phyloP scores from a whole-genome alignment of 805 yeast species.

The Saturnispora saitoi region DNA sequence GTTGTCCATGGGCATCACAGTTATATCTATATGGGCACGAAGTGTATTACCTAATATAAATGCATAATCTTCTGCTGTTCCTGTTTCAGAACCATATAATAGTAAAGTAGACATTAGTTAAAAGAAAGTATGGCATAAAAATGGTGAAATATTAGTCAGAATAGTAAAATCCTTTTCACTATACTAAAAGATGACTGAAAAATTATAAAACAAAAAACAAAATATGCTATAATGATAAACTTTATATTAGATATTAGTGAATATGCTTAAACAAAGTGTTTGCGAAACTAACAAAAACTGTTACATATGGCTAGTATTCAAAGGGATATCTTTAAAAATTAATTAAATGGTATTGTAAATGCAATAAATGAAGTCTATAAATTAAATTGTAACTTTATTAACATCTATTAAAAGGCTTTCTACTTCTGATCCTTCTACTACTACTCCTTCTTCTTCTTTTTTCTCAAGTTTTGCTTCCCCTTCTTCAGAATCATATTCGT shows the following conservation, averaged over 20 bases:
- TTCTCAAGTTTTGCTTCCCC: constrained; percentile 8
- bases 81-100: constrained; percentile 88
- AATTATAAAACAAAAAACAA: too few species aligned
- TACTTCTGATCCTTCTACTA: neutral
- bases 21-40: constrained; percentile 45
- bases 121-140: neutral
- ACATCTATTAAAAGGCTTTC: neutral
- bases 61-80: constrained; percentile 84
- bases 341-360: neutral
- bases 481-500: constrained; percentile 7
- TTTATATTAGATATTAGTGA: too few species aligned
- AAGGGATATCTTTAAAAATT: neutral
- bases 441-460: neutral
- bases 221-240: too few species aligned
- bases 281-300: too few species aligned
- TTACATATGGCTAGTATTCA: too few species aligned
- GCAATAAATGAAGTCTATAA: neutral
- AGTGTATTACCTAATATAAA: constrained; percentile 51
- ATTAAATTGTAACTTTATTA: neutral
- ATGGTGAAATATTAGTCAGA: neutral
- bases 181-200: neutral
- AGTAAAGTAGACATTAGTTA: constrained; percentile 35
- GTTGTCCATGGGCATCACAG: constrained; percentile 44
- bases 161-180: neutral
- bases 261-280: too few species aligned